Conservation (phyloP, 306 rosid genomes). For the Luffa acutangula region DNA sequence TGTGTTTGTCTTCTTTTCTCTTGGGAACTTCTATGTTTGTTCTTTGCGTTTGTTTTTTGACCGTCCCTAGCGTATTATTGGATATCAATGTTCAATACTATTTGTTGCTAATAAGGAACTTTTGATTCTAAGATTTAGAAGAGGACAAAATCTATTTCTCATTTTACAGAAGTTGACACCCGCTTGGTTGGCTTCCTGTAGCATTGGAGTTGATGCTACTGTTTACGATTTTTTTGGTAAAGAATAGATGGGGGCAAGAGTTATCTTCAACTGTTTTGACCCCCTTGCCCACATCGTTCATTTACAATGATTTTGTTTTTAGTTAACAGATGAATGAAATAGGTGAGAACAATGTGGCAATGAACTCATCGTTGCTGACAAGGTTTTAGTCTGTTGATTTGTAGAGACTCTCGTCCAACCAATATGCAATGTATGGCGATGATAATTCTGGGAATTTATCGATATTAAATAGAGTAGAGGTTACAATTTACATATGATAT, state of each 20-base stretch:
- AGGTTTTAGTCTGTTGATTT: background rate
- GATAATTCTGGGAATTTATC: background rate
- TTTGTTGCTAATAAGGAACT: background rate
- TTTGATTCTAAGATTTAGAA: background rate
- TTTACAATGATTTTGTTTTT: background rate
- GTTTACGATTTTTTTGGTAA: background rate
- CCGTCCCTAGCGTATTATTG: background rate
- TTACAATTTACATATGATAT: background rate
- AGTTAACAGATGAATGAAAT: background rate
- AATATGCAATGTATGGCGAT: background rate
- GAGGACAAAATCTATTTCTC: background rate
- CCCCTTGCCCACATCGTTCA: background rate
- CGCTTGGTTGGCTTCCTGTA: background rate
- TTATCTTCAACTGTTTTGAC: background rate
- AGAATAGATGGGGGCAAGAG: background rate
- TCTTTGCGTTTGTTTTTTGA: background rate
- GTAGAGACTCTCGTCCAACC: background rate
- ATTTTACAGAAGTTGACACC: background rate
- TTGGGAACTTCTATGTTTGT: slow-evolving; percentile 4
- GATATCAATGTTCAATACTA: background rate
- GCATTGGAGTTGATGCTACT: slow-evolving; percentile 1
- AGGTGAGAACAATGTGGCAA: background rate
- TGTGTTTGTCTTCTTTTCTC: background rate
- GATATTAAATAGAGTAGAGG: background rate
- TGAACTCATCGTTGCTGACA: background rate